Percentiles rank a stretch among this genome's conserved stretches.
phyloP scores from a whole-genome alignment of 345 rosid genomes.

The Trapa bicornis region DNA sequence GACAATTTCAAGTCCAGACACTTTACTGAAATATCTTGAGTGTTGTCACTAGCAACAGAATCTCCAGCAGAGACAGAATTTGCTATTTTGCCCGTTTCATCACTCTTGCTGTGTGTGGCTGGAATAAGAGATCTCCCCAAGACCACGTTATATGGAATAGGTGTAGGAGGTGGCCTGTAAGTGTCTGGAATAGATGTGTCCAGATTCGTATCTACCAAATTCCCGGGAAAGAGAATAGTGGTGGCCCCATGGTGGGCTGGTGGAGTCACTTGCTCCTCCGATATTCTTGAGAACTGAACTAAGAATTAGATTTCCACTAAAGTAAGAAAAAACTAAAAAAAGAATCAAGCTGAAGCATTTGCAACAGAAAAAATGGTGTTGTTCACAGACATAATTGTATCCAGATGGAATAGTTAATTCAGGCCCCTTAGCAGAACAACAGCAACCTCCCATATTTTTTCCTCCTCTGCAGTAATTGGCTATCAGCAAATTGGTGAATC shows the following conservation, averaged over 20 bases:
- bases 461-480: background rate
- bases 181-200: slow-evolving; percentile 74
- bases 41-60: slow-evolving; percentile 18
- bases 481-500: slow-evolving; percentile 3
- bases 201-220: slow-evolving; percentile 68
- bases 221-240: slow-evolving; percentile 40
- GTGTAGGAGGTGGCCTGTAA: slow-evolving; percentile 69
- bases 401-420: slow-evolving; percentile 27
- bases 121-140: slow-evolving; percentile 37
- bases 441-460: slow-evolving; percentile 73
- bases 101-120: slow-evolving; percentile 30
- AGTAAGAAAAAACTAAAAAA: background rate
- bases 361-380: slow-evolving; percentile 3
- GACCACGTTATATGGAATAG: slow-evolving; percentile 52
- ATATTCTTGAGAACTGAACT: slow-evolving; percentile 48
- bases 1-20: slow-evolving; percentile 37
- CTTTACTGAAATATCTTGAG: slow-evolving; percentile 33
- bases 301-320: slow-evolving; percentile 10
- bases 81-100: slow-evolving; percentile 22
- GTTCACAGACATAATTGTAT: slow-evolving; percentile 47
- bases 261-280: slow-evolving; percentile 57
- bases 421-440: slow-evolving; percentile 55
- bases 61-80: slow-evolving; percentile 40
- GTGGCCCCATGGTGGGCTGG: slow-evolving; percentile 40
- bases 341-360: background rate